Base-by-base conservation (phyloP, 2,329 filamentous ascomycete genomes). In the Penicillium palitans region DNA sequence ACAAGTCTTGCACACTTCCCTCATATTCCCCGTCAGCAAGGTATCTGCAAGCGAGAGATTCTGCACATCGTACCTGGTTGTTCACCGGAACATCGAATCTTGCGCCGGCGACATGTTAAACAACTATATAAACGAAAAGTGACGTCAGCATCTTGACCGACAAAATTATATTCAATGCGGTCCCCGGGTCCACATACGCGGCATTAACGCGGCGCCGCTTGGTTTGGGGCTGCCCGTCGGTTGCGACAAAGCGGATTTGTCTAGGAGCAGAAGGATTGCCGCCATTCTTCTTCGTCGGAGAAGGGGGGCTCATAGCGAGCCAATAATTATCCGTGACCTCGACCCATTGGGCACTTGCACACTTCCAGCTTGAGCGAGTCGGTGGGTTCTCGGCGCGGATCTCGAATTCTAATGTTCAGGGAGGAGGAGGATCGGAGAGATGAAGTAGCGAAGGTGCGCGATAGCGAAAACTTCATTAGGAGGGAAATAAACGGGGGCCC, bases 171-270 rank as follows among this genome's bases (percentile, higher is more conserved):
- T 15, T 17, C 25, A 13, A 35, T 52, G 49, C 25, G 33, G 37
- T 46, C 21, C 25, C 64, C 86, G 29, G 37, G 29, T 41, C 25
- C 29, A 68, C 87, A 75, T 81, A 90, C 85, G 90, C 90, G 69
- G 90, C 88, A 76, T 88, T 91, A 70, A 93, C 90, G 68, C 90
- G 83, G 71, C 90, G 84, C 67, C 90, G 82, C 76, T 93, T 93
- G 27, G 88, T 88, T 61, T 90, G 89, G 49, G 90, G 90, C 64
- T 90, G 88, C 61, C 90, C 90, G 76, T 92, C 89, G 69, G 88
- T 91, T 64, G 91, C 90, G 67, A 93, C 90, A 73, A 93, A 93
- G 67, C 90, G 88, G 66, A 91, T 90, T 68, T 79, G 78, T 57
- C 75, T 68, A 49, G 71, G 68, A 55, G 65, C 66, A 55, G 68